Evolutionary conservation across 2,329 filamentous ascomycete species (phyloP).

Genomic region (Trichoderma gracile): DNA sequence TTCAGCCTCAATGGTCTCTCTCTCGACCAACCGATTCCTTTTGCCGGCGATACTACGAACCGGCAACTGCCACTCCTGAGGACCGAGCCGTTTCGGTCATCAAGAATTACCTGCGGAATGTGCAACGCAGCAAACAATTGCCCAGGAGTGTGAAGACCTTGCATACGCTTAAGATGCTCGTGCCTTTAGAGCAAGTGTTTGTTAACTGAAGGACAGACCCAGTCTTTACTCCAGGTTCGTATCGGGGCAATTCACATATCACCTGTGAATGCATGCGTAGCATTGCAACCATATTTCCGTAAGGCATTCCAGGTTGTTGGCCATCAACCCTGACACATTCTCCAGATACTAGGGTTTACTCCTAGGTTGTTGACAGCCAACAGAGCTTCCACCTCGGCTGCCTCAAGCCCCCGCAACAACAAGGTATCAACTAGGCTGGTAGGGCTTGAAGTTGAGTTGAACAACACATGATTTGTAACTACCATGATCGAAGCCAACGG

Average conservation of each 20-base stretch:
- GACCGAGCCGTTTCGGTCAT: not conserved
- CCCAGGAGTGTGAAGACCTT: not conserved
- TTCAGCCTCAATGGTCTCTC: no score
- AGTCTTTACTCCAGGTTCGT: no score
- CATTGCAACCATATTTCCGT: slow-evolving; percentile 1
- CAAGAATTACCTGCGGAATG: not conserved
- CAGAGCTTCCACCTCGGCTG: not conserved
- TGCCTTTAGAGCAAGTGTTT: not conserved
- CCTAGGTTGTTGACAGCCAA: not conserved
- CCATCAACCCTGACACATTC: not conserved
- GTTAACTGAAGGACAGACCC: not conserved
- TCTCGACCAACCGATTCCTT: not conserved
- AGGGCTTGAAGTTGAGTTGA: no score
- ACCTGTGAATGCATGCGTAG: not conserved
- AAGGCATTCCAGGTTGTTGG: not conserved
- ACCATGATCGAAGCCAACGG: no score
- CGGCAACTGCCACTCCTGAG: not conserved
- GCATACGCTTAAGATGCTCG: no score
- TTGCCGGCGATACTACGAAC: not conserved
- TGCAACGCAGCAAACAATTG: not conserved
- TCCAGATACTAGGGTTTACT: not conserved
- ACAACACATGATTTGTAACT: no score
- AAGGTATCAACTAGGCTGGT: not conserved
- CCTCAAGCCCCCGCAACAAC: not conserved
- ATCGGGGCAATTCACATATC: not conserved